Evolutionary conservation across 1,284 basidiomycete species (phyloP), one percentile per base, ranked within the genome.

Genomic region (Neotropicomus parvogracilis): DNA sequence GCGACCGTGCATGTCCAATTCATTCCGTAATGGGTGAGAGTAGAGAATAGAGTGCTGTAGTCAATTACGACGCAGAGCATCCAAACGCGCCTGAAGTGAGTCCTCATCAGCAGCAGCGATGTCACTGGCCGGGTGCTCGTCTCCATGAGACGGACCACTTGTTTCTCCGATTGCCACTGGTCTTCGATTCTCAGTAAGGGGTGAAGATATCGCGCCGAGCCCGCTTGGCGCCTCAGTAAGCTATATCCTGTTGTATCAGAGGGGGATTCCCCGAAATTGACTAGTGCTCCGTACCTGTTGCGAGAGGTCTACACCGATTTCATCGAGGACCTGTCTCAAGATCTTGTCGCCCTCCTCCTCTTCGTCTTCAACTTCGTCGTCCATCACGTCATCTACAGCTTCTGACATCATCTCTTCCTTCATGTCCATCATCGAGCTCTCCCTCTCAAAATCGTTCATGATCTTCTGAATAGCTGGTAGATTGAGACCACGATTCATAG

Each of bases 361-460:
- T 68, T 97, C 95, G 44, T 95, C 95, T 56, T 94, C 92, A 32
- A 74, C 75, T 19, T 93, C 91, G 42, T 91, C 90, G 61, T 97
- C 94, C 93, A 99, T 98, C 32, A 94, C 95, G 63, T 97, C 95
- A 70, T 99, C 97, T 9, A 99, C 89, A 1, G 95, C 90, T 54
- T 99, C 97, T 32, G 88, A 91, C 95, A 99, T 99, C 89, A 99
- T 97, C 68, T 97, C 95, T 71, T 98, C 97, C 71, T 98, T 99
- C 97, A 99, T 99, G 70, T 99, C 95, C 97, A 99, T 99, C 67
- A 88, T 91, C 10, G 89, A 85, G 55, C 88, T 95, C 71, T 99
- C 97, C 62, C 86, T 88, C 73, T 99, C 95, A 59, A 99, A 99
- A 41, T 99, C 95, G 59, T 87, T 90, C 88, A 99, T 94, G 65